Percentiles rank a stretch among this genome's conserved stretches.
phyloP scores from a whole-genome alignment of 306 rosid species.

The Quercus agrifolia region DNA sequence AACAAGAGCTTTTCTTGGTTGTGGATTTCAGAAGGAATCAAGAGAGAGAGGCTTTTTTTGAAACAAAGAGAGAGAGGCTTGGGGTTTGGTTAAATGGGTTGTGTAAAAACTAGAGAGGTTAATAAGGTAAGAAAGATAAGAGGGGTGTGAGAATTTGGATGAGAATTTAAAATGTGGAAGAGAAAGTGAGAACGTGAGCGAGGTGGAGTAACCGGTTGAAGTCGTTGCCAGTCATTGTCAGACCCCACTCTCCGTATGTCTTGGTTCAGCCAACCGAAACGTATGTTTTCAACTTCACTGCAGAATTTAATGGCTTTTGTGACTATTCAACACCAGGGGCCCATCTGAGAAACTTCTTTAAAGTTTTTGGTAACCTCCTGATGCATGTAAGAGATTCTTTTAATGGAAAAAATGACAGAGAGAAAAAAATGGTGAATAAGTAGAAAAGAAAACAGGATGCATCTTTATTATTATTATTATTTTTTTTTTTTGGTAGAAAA shows the following conservation, averaged over 20 bases:
- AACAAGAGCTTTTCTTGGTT: neutral
- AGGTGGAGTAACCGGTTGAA: neutral
- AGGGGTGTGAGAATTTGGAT: too few relatives aligned
- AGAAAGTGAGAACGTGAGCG: neutral
- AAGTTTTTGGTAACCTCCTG: neutral
- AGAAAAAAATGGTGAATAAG: neutral
- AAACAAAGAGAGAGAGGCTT: too few relatives aligned
- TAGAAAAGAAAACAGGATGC: neutral
- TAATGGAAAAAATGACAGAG: neutral
- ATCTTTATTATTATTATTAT: too few relatives aligned
- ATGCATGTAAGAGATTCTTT: neutral
- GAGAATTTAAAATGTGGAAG: neutral
- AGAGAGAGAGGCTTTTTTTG: too few relatives aligned
- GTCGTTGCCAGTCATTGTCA: constrained; percentile 3
- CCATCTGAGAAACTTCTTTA: neutral
- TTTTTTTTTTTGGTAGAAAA: too few relatives aligned
- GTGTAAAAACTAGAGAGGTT: neutral
- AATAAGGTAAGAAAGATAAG: neutral
- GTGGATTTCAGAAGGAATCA: neutral
- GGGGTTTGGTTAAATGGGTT: too few relatives aligned
- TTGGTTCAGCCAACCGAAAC: constrained; percentile 1
- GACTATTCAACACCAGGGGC: neutral
- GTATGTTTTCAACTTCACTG: neutral
- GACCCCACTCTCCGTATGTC: neutral
- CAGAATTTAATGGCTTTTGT: neutral